Percentiles rank a stretch among this genome's conserved stretches.
These are phyloP conservation scores for Panicum virgatum DNA, from an alignment of 202 grass and related monocot species.

Conservation along the genomic window DNA sequence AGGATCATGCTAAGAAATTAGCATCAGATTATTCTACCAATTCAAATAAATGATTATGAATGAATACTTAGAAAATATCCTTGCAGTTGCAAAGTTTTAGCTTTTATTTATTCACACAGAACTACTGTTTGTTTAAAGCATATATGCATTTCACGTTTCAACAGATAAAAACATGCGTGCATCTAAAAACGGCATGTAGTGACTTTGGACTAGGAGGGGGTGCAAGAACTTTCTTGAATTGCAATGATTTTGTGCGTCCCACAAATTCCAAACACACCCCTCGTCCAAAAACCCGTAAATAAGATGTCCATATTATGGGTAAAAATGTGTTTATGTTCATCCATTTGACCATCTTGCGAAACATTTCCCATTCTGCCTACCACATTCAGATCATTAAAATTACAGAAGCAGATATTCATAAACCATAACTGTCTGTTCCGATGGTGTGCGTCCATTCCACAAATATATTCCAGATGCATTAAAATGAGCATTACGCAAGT, in stretches of 20 bases:
- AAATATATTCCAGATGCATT: neutral
- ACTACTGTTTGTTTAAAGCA: neutral
- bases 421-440: neutral
- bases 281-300: neutral
- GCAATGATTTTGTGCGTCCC: neutral
- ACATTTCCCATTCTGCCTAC: too few relatives aligned
- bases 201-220: neutral
- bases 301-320: neutral
- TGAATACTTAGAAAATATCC: neutral
- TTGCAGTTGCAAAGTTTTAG: neutral
- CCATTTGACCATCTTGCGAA: neutral
- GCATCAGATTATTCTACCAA: neutral
- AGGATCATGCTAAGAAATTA: conserved; percentile 1
- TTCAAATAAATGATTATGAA: neutral
- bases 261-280: neutral
- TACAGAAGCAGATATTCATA: neutral
- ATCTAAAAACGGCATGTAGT: neutral
- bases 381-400: neutral
- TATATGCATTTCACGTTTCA: neutral
- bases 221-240: neutral
- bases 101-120: neutral
- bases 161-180: neutral
- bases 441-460: neutral
- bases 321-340: neutral
- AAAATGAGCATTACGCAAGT: neutral